These are phyloP conservation scores for Sclerotinia borealis DNA, from an alignment of 2,329 filamentous ascomycete species.

Conservation along the genomic window DNA sequence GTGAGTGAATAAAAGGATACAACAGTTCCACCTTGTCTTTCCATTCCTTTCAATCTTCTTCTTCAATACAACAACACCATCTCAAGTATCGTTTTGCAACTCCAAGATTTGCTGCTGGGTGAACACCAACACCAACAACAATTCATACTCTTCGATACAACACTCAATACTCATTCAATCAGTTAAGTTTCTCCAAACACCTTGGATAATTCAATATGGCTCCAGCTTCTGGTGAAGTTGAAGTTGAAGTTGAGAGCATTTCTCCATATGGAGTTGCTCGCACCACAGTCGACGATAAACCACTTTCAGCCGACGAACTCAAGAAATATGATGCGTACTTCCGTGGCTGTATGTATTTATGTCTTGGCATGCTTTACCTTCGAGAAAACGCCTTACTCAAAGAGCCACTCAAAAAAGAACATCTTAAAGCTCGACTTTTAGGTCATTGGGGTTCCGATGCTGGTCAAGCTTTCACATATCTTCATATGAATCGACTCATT, in stretches of 20 bases:
- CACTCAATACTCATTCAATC: not conserved
- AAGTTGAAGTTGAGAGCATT: conserved; percentile 47
- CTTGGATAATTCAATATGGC: conserved; percentile 19
- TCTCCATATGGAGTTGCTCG: conserved; percentile 59
- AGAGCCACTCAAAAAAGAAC: conserved; percentile 58
- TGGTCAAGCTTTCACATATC: conserved; percentile 76
- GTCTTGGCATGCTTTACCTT: conserved; percentile 75
- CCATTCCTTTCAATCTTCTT: not conserved
- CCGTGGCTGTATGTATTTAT: conserved; percentile 67
- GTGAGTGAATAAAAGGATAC: not conserved
- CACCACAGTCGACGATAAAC: conserved; percentile 55
- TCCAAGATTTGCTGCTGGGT: not conserved
- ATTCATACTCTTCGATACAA: not conserved
- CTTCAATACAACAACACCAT: not conserved
- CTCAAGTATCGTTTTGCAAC: not conserved
- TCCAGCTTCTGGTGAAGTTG: conserved; percentile 28
- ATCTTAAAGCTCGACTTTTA: conserved; percentile 67
- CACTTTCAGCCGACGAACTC: conserved; percentile 60
- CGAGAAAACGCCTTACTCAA: conserved; percentile 66
- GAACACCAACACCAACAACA: not conserved
- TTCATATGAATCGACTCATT: conserved; percentile 77
- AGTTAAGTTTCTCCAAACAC: not conserved
- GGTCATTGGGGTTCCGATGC: conserved; percentile 76
- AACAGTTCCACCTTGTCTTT: not conserved
- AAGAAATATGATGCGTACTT: conserved; percentile 67